A percentile compares a stretch with the other conserved stretches of the same genome.
phyloP scores from a whole-genome alignment of 805 yeast species.

The Sugiyamaella chiloensis region DNA sequence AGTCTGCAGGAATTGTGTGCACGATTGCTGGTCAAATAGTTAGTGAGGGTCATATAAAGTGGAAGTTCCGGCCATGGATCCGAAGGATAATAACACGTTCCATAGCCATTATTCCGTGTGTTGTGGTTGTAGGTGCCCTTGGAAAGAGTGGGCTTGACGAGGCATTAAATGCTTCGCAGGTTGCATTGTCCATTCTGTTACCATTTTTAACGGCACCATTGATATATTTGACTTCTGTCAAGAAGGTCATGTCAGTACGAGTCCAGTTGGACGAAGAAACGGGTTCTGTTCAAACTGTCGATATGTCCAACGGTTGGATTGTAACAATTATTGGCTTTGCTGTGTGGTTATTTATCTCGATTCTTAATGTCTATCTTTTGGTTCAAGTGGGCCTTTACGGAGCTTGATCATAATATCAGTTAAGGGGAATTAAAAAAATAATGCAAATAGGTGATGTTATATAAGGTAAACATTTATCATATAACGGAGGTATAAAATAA shows the following conservation, averaged over 20 bases:
- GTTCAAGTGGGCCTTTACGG: slow-evolving; percentile 41
- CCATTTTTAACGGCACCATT: slow-evolving; percentile 86
- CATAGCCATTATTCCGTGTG: slow-evolving; percentile 78
- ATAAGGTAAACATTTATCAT: background rate
- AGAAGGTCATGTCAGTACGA: slow-evolving; percentile 54
- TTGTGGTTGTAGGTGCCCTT: slow-evolving; percentile 63
- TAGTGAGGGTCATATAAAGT: slow-evolving; percentile 81
- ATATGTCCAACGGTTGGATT: slow-evolving; percentile 51
- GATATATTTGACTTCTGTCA: slow-evolving; percentile 73
- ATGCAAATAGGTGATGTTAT: background rate
- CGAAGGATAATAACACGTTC: slow-evolving; percentile 74
- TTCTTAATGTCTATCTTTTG: slow-evolving; percentile 65
- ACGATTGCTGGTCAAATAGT: slow-evolving; percentile 93
- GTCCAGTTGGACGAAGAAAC: slow-evolving; percentile 8
- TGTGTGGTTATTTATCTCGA: slow-evolving; percentile 69
- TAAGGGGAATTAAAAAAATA: background rate
- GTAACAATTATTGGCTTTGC: slow-evolving; percentile 49
- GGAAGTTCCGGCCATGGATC: slow-evolving; percentile 78
- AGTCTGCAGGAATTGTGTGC: slow-evolving; percentile 88
- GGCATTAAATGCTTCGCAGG: slow-evolving; percentile 84
- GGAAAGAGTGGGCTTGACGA: slow-evolving; percentile 70
- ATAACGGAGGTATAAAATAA: background rate
- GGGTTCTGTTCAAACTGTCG: slow-evolving; percentile 17
- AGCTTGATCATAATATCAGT: background rate
- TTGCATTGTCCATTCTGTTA: slow-evolving; percentile 71